Base-by-base conservation (phyloP, 2,329 filamentous ascomycete species). In the Nothopassalora personata region DNA sequence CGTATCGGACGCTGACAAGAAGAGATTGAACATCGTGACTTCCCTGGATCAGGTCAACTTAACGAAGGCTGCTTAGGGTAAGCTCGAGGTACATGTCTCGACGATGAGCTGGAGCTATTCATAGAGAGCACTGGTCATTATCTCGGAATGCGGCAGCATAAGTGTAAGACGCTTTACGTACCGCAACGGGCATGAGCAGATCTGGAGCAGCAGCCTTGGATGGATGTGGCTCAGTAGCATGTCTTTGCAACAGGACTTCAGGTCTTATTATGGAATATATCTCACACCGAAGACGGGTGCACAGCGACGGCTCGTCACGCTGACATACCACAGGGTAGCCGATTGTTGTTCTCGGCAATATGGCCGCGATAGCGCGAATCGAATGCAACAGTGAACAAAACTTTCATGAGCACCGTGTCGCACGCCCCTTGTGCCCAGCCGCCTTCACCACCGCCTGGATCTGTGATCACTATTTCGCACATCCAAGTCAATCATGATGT, bases 1-100 rank as follows among this genome's bases (percentile, higher is more conserved):
- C 31, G 74, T 92, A 62, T 77, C 81, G 10, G 73, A 75, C 19
- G 78, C 80, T 28, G 78, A 84, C 45, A 68, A 63, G 58, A 57
- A 65, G 54, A 67, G 66, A 48, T 64, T 69, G 36, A 49, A 64
- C 34, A 60, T 72, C 23, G 63, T 69, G 10, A 54, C 61, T 13
- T 66, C 63, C 28, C 60, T 72, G 27, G 58, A 66, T 9, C 63
- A 70, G 48, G 62, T 72, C 49, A 31, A 18, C 4, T 19, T 51
- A n/a, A 10, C n/a, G 15, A 34, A 51, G 49, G n/a, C 49, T 51
- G n/a, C 49, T 10, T 27, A 28, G 19, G 46, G 27, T 18, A 28
- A 6, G 39, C 13, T n/a, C 34, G 10, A 36, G 2, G 15, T 36
- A 3, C 11, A 10, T 36, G 4, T 15, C 10, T 36, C 34, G 10